phyloP scores from a whole-genome alignment of 2,329 filamentous ascomycete genomes.

The Helicocarpus griseus region DNA sequence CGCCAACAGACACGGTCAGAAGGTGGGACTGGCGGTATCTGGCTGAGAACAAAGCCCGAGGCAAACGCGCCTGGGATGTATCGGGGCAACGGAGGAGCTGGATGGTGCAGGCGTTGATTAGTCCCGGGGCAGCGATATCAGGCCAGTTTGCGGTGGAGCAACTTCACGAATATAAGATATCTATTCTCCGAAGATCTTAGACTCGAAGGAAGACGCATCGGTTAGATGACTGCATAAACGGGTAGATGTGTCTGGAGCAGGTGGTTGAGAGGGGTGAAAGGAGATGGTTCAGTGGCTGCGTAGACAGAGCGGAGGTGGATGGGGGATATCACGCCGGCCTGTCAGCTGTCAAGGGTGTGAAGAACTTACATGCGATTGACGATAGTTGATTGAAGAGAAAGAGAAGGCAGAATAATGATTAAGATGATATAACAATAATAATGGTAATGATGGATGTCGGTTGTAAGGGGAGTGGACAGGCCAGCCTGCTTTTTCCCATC shows the following conservation, averaged over 20 bases:
- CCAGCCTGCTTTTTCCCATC: too few relatives aligned
- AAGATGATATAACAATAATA: background rate
- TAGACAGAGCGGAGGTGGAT: too few relatives aligned
- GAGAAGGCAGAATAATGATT: background rate
- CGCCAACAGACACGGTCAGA: background rate
- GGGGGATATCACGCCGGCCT: background rate
- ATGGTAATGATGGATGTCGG: too few relatives aligned
- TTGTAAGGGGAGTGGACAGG: too few relatives aligned
- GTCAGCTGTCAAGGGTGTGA: background rate
- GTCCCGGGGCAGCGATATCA: background rate
- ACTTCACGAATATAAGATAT: background rate
- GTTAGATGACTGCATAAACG: background rate
- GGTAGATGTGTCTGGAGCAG: background rate
- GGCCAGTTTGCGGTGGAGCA: background rate
- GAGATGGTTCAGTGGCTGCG: too few relatives aligned
- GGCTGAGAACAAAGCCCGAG: conserved; percentile 14
- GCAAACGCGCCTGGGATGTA: conserved; percentile 11
- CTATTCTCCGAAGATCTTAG: background rate
- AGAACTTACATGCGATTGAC: too few relatives aligned
- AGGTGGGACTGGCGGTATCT: background rate
- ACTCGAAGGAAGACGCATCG: background rate
- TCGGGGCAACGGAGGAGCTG: conserved; percentile 3
- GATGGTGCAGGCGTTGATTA: background rate
- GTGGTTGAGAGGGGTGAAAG: too few relatives aligned
- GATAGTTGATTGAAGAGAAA: too few relatives aligned